Evolutionary conservation across 2,329 filamentous ascomycete genomes (phyloP).

Genomic region (Penicillium sp.): DNA sequence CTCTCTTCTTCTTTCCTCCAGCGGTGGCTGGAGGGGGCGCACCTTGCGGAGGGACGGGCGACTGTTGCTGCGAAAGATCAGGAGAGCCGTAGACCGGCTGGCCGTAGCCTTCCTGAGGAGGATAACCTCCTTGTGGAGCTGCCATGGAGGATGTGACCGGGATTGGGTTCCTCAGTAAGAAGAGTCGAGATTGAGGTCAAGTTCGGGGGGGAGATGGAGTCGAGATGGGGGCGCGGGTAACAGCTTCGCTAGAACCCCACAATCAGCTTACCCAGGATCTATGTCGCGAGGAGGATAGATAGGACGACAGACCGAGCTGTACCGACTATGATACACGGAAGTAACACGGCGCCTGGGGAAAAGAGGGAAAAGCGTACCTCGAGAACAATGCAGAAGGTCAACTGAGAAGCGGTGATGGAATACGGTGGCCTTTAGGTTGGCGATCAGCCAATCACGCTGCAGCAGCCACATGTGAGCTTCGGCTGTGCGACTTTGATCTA

Average conservation of each 20-base stretch:
- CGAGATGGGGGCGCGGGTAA: slow-evolving; percentile 20
- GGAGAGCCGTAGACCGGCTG: slow-evolving; percentile 40
- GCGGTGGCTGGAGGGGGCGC: slow-evolving; percentile 32
- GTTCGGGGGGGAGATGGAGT: slow-evolving; percentile 9
- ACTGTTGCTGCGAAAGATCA: slow-evolving; percentile 32
- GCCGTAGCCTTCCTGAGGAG: slow-evolving; percentile 48
- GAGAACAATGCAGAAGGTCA: slow-evolving; percentile 10
- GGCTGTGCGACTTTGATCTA: background rate
- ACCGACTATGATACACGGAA: background rate
- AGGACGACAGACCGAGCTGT: background rate
- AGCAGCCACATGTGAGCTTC: slow-evolving; percentile 8
- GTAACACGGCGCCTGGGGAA: background rate
- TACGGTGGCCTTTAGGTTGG: slow-evolving; percentile 38
- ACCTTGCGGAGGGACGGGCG: slow-evolving; percentile 29
- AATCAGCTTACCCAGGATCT: slow-evolving; percentile 12
- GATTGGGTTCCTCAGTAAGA: slow-evolving; percentile 2
- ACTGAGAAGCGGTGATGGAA: slow-evolving; percentile 28
- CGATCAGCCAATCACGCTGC: slow-evolving; percentile 32
- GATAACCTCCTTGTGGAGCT: slow-evolving; percentile 50
- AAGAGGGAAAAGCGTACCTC: slow-evolving; percentile 5
- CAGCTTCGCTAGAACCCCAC: slow-evolving; percentile 26
- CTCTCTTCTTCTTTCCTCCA: slow-evolving; percentile 69
- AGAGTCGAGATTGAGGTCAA: slow-evolving; percentile 7
- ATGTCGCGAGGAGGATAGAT: background rate
- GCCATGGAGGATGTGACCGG: slow-evolving; percentile 38